Conservation (phyloP, 2,329 filamentous ascomycete genomes). For the Diaporthe ampelina region DNA sequence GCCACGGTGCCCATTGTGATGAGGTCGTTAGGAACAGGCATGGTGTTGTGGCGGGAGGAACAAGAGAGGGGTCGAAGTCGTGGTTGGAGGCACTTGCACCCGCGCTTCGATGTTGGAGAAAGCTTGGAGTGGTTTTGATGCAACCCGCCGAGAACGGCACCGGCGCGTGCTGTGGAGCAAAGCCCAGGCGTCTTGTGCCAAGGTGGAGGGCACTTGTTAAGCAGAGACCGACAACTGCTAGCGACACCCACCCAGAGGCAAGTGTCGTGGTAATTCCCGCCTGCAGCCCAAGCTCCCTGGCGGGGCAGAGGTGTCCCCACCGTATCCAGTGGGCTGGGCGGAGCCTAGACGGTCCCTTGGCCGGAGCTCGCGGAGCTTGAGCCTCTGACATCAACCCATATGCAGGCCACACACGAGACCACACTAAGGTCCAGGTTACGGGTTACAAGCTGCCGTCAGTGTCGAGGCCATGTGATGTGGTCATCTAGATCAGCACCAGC, state of each 20-base stretch:
- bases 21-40: conserved; percentile 11
- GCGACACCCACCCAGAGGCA: background rate
- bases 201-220: background rate
- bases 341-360: background rate
- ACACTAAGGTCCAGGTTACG: background rate
- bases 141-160: conserved; percentile 1
- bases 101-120: conserved; percentile 15
- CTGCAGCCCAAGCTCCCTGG: conserved; percentile 8
- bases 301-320: background rate
- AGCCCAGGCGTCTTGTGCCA: background rate
- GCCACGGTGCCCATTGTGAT: conserved; percentile 13
- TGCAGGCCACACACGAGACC: conserved; percentile 14
- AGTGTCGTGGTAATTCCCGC: background rate
- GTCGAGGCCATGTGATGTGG: conserved; percentile 28
- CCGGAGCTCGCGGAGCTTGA: conserved; percentile 29
- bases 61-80: background rate
- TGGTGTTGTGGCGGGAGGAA: conserved; percentile 5
- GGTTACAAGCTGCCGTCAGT: background rate
- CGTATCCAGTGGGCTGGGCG: background rate
- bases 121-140: conserved; percentile 24
- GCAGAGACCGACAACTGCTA: background rate
- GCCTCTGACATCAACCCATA: conserved; percentile 35
- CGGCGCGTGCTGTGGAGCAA: background rate
- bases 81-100: background rate
- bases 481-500: conserved; percentile 8